A percentile compares a stretch with the other conserved stretches of the same genome.
Conservation (phyloP, 2,329 filamentous ascomycete species). For the Colletotrichum siamense region DNA sequence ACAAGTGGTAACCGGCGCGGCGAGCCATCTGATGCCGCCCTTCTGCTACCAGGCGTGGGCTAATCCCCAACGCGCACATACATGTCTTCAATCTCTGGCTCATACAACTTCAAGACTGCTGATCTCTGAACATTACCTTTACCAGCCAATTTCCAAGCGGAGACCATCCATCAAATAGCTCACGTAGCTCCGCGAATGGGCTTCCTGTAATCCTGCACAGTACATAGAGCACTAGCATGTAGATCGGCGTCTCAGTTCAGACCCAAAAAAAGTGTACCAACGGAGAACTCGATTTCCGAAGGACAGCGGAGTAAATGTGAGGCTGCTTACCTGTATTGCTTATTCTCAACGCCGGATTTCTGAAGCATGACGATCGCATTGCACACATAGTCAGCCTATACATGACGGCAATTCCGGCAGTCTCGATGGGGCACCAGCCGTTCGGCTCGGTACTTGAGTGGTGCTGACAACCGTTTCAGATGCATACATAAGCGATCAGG, state of each 20-base stretch:
- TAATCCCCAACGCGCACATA: constrained; percentile 30
- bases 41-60: neutral
- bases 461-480: neutral
- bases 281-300: neutral
- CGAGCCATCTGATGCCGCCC: neutral
- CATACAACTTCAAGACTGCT: constrained; percentile 43
- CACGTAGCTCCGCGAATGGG: constrained; percentile 25
- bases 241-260: constrained; percentile 16
- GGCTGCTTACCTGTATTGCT: neutral
- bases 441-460: neutral
- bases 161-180: constrained; percentile 25
- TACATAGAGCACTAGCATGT: neutral
- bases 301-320: neutral
- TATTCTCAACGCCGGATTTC: neutral
- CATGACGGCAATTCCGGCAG: neutral
- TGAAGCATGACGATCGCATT: neutral
- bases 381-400: neutral
- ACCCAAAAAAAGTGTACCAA: constrained; percentile 13
- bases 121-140: constrained; percentile 52
- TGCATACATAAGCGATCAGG: neutral
- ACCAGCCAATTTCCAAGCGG: constrained; percentile 35
- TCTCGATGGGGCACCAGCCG: neutral
- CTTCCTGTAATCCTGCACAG: constrained; percentile 25
- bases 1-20: neutral
- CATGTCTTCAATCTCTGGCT: constrained; percentile 45